A percentile compares a stretch with the other conserved stretches of the same genome.
These are phyloP conservation scores for Penicillium sp. DNA, from an alignment of 2,329 filamentous ascomycete species.

Conservation along the genomic window DNA sequence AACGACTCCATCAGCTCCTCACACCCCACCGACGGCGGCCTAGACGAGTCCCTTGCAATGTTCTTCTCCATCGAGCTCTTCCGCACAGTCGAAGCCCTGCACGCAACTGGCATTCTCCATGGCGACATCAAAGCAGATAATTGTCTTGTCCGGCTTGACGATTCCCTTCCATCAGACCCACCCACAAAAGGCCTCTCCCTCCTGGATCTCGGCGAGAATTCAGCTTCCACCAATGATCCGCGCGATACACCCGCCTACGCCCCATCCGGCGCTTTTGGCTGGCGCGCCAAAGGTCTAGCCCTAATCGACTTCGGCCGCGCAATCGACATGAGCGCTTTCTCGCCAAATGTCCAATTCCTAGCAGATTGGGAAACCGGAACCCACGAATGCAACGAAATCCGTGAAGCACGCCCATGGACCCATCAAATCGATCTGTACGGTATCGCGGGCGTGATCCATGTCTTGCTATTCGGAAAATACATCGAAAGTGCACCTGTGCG, in stretches of 20 bases:
- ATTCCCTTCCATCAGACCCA: conserved; percentile 35
- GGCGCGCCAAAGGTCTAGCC: conserved; percentile 76
- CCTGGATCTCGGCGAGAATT: conserved; percentile 31
- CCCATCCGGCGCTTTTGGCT: conserved; percentile 74
- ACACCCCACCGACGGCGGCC: conserved; percentile 60
- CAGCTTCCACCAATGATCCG: conserved; percentile 21
- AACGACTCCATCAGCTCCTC: conserved; percentile 61
- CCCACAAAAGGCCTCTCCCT: conserved; percentile 34
- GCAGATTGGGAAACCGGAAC: conserved; percentile 91
- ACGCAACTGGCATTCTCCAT: conserved; percentile 78
- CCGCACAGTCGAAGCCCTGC: conserved; percentile 84
- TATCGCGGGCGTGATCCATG: conserved; percentile 83
- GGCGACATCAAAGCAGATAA: conserved; percentile 97
- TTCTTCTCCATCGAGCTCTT: conserved; percentile 93
- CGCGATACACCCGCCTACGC: conserved; percentile 62
- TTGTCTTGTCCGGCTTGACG: conserved; percentile 81
- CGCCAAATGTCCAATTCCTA: conserved; percentile 77
- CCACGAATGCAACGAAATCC: conserved; percentile 93
- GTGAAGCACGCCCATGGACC: conserved; percentile 91
- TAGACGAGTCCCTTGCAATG: conserved; percentile 92
- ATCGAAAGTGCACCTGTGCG: conserved; percentile 70
- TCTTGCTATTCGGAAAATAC: conserved; percentile 90
- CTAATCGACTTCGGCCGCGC: conserved; percentile 94
- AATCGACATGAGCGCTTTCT: conserved; percentile 90
- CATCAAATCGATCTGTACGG: conserved; percentile 98